These are phyloP conservation scores for Macrophomina pseudophaseolina DNA, from an alignment of 2,329 filamentous ascomycete species.

Conservation along the genomic window DNA sequence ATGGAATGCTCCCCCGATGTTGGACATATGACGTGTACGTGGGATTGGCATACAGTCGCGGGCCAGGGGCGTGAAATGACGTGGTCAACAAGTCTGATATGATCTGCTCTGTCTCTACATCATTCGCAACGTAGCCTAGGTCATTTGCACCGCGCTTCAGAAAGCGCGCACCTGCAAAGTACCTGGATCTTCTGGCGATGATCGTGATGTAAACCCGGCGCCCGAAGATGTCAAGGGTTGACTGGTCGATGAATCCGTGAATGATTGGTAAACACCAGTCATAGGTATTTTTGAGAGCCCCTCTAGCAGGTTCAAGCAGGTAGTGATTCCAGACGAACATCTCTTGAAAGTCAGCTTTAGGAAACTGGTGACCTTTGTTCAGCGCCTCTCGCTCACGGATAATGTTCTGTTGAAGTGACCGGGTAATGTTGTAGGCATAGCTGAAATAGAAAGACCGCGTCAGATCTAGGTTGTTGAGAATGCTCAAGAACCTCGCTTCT, in stretches of 20 bases:
- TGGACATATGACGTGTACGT: slow-evolving; percentile 96
- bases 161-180: slow-evolving; percentile 93
- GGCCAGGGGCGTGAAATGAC: slow-evolving; percentile 91
- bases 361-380: slow-evolving; percentile 65
- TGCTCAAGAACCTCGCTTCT: slow-evolving; percentile 85
- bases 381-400: slow-evolving; percentile 76
- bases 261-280: slow-evolving; percentile 97
- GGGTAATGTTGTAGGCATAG: slow-evolving; percentile 95
- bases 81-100: slow-evolving; percentile 94
- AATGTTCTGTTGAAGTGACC: slow-evolving; percentile 91
- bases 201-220: slow-evolving; percentile 89
- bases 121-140: slow-evolving; percentile 93
- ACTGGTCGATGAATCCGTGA: slow-evolving; percentile 94
- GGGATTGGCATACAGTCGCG: slow-evolving; percentile 82
- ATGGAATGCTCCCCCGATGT: slow-evolving; percentile 92
- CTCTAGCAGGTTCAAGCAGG: slow-evolving; percentile 75
- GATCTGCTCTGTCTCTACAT: slow-evolving; percentile 98
- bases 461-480: slow-evolving; percentile 88
- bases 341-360: slow-evolving; percentile 74
- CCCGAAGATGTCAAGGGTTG: slow-evolving; percentile 76
- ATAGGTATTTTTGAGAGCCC: slow-evolving; percentile 76
- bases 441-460: slow-evolving; percentile 96
- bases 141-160: slow-evolving; percentile 95
- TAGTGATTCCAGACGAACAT: slow-evolving; percentile 99
- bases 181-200: slow-evolving; percentile 87